Evolutionary conservation across 257 asterid species (phyloP), one percentile per base, ranked within the genome.

Genomic region (Solanum pinnatisectum): DNA sequence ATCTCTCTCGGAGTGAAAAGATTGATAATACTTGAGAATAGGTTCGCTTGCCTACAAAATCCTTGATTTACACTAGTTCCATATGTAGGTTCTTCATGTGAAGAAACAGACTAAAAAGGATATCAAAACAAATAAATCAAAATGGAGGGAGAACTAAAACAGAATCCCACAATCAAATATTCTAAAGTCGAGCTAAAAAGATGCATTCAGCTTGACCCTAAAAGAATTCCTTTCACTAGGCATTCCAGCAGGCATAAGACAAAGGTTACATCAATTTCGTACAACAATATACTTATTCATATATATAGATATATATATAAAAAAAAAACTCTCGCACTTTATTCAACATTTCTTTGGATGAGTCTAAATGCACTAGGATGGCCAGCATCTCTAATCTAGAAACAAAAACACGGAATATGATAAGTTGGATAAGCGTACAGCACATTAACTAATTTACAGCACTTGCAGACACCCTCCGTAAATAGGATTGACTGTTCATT

Each of bases 401-500:
- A 88, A 92, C 89, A 90, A 70, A 81, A 84, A 88, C 78, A 73
- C 22, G 56, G 65, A 83, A 84, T 86, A 60, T 27, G 86, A 70
- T 73, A 71, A 63, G 87, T 33, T 65, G 86, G 87, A 77, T 42
- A 88, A 87, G 89, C 87, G 65, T 25, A 78, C 39, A 27, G 84
- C 88, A 87, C 88, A 84, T 83, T 89, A 56, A 83, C 90, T 87
- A 92, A 92, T 92, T 93, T 92, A 92, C 93, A 93, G 78, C 89
- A 84, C 73, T n/a, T 25, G 11, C 65, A 76, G 89, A 82, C 37
- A 49, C 83, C 92, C 79, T 25, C 44, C 44, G 42, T 87, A 78
- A 90, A 91, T 25, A 81, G 89, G 79, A 86, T 56, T 85, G 84
- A 77, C 27, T 77, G 85, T 86, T 84, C 84, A 84, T 84, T 89